Base-by-base conservation (phyloP, 257 asterid species). In the Euphrasia confusa region DNA sequence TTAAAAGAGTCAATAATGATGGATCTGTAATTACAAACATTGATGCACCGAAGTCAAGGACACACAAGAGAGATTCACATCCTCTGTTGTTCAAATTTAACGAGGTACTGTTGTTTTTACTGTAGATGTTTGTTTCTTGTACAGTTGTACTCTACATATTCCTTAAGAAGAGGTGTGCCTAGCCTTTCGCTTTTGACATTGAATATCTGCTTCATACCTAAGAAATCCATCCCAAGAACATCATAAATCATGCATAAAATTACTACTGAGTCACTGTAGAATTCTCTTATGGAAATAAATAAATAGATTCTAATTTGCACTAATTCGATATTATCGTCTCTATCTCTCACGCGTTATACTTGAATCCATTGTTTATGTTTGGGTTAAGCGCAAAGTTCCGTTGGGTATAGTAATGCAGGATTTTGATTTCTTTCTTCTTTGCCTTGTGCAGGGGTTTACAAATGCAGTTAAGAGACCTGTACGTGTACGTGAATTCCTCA, bases 391-490 rank as follows among this genome's bases (percentile, higher is more conserved):
- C 11, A 54, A 52, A 52, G 30, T 26, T 24, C 39, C 10, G 11
- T 10, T 15, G 35, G 54, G 4, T 50, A 1, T 50, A 17, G 28
- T 28, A 6, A 8, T 54, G 17, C 26, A 13, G 6, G 18, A 12
- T 12, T 4, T 21, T 39, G n/a, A 24, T 21, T 60, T 14, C 33
- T 0, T 8, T 24, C 60, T 32, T 28, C 7, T 70, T 69, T 72
- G 68, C 59, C n/a, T 28, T 68, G 18, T 68, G 75, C 75, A 91
- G 98, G 98, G 96, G n/a, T 88, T 78, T 67, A 91, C 98, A 72
- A 91, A 91, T 84, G 95, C 96, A 60, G 98, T 88, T 55, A 91
- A 86, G 82, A 82, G 95, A 74, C 98, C 98, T 3, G 93, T 88
- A 59, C 79, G 89, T 61, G 74, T 88, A 15, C 84, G 87, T 10